Base-by-base conservation (phyloP, 371 early-diverging fungal genomes). In the Mortierella sp. region DNA sequence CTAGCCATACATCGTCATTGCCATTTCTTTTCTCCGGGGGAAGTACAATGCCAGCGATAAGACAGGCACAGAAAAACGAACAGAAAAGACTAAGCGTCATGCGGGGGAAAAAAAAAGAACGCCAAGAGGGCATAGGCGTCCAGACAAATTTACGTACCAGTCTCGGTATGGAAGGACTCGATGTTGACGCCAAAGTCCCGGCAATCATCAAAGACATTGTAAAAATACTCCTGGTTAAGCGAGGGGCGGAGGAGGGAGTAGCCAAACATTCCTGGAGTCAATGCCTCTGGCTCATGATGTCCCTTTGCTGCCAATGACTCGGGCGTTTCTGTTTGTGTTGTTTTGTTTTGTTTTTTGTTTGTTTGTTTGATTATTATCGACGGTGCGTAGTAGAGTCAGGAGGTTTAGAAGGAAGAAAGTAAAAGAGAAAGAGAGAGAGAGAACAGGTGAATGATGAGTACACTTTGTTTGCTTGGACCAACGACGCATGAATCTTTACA, bases 231-330 rank as follows among this genome's bases (percentile, higher is more conserved):
- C 81, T 94, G 92, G 76, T 96, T 92, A 31, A 94, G 84, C 3
- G 92, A 70, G 1, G 97, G 95, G 10, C 97, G 93, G n/a, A 94
- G 84, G n/a, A 96, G 76, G 8, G 95, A 94, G 81, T 96, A 96
- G n/a, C 96, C 96, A 87, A 94, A 95, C 95, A 95, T 96, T 19
- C 96, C 97, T 26, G 92, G 89, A 0, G 96, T 95, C n/a, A 97
- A 82, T 21, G 94, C 92, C 5, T 75, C 77, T 10, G 93, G 89
- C 9, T 88, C 87, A 38, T 88, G 80, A 72, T 93, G 91, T 7
- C 91, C 88, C 83, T 96, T 95, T 47, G 82, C 88, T 0, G 83
- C 91, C 44, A 96, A 70, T 19, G 93, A 88, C 26, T 93, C 92
- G 21, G 94, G 91, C 0, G 94, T 94, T 86, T 96, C 97, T 95